Percentiles rank a stretch among this genome's conserved stretches.
These are phyloP conservation scores for Rhizophlyctis rosea DNA, from an alignment of 192 early-diverging fungal genomes.

Conservation along the genomic window DNA sequence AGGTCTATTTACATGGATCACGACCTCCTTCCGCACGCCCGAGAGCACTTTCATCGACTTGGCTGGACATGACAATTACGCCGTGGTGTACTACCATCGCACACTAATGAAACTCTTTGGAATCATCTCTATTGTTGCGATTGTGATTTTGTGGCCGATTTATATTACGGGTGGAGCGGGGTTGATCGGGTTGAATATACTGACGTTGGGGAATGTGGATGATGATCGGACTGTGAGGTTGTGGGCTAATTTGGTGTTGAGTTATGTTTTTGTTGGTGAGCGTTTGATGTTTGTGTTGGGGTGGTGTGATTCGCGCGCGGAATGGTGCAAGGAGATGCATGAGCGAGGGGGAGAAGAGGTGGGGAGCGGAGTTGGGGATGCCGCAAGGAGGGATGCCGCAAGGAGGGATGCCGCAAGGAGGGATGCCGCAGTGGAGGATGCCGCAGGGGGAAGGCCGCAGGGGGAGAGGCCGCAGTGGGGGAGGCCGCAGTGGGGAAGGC, in stretches of 20 bases:
- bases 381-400: too few relatives aligned
- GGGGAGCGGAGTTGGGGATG: too few relatives aligned
- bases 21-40: not conserved
- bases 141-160: slow-evolving; percentile 66
- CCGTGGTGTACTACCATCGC: slow-evolving; percentile 71
- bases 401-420: too few relatives aligned
- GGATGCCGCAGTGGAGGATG: too few relatives aligned
- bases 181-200: slow-evolving; percentile 48
- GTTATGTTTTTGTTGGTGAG: slow-evolving; percentile 53
- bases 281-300: too few relatives aligned
- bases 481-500: too few relatives aligned
- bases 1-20: not conserved
- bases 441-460: too few relatives aligned
- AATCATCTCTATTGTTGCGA: slow-evolving; percentile 51
- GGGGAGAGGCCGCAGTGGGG: too few relatives aligned
- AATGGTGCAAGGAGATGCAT: too few relatives aligned
- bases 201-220: slow-evolving; percentile 73
- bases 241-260: slow-evolving; percentile 69
- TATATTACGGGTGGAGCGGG: slow-evolving; percentile 53
- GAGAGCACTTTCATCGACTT: not conserved
- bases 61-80: slow-evolving; percentile 39
- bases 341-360: too few relatives aligned
- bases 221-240: slow-evolving; percentile 40
- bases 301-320: too few relatives aligned
- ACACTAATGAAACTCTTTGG: slow-evolving; percentile 64